Percentiles rank a stretch among this genome's conserved stretches.
Conservation (phyloP, 1,139 yeast species). For the Candida sp. region DNA sequence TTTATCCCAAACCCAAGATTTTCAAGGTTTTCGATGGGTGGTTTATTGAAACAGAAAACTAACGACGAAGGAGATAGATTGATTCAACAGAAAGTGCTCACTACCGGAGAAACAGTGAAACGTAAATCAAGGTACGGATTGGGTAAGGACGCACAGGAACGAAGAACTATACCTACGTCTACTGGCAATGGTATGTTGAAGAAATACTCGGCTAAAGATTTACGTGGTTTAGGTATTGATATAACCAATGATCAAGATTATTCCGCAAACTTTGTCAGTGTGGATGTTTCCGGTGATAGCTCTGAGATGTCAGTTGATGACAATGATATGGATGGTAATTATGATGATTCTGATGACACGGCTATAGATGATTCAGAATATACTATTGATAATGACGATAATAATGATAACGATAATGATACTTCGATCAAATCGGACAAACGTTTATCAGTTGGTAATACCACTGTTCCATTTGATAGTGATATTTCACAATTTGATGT, state of each 20-base stretch:
- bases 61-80: conserved; percentile 23
- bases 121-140: conserved; percentile 12
- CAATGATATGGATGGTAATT: conserved; percentile 16
- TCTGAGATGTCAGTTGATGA: conserved; percentile 15
- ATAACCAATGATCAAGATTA: conserved; percentile 5
- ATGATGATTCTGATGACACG: conserved; percentile 20
- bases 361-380: conserved; percentile 17
- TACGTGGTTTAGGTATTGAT: conserved; percentile 31
- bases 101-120: conserved; percentile 29
- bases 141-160: not conserved
- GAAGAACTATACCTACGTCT: not conserved
- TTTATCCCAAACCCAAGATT: conserved; percentile 46
- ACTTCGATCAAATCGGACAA: not conserved
- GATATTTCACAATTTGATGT: conserved; percentile 29
- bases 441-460: conserved; percentile 1
- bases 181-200: conserved; percentile 12
- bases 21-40: conserved; percentile 43
- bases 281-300: conserved; percentile 18
- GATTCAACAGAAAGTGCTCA: not conserved
- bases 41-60: conserved; percentile 21
- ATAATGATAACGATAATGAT: not conserved
- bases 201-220: conserved; percentile 21
- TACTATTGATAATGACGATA: conserved; percentile 5
- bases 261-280: conserved; percentile 17
- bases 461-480: conserved; percentile 12